Evolutionary conservation across 495 filamentous ascomycete species (phyloP).

Genomic region (Astrocystis sublimbata): DNA sequence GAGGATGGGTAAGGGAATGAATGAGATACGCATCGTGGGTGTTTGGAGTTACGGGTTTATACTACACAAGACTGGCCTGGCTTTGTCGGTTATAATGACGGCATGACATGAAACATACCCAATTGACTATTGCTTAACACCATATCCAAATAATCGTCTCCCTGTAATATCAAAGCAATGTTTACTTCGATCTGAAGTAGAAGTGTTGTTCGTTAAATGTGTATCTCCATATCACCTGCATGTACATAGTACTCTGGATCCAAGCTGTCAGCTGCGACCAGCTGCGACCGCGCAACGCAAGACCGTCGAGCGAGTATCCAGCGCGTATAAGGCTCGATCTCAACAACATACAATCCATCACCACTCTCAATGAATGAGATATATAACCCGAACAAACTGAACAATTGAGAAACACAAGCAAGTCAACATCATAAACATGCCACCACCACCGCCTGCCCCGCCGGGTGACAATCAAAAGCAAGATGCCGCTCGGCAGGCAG

Average conservation of each 20-base stretch:
- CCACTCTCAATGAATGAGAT: background rate
- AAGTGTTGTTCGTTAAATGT: background rate
- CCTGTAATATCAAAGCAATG: background rate
- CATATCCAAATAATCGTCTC: background rate
- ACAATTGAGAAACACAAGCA: background rate
- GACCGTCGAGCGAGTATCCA: background rate
- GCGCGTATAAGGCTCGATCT: background rate
- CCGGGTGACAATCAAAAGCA: conserved; percentile 69
- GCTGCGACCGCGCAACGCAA: background rate
- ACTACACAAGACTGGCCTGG: background rate
- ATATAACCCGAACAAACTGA: background rate
- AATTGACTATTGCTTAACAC: conserved; percentile 4
- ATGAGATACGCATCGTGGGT: background rate
- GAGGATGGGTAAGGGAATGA: too few species aligned
- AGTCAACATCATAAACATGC: conserved; percentile 22
- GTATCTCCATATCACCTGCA: background rate
- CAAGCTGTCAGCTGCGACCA: conserved; percentile 9
- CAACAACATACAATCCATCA: background rate
- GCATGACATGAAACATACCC: conserved; percentile 18
- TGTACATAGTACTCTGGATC: background rate
- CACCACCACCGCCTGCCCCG: too few species aligned
- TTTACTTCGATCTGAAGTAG: background rate
- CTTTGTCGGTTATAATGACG: conserved; percentile 11
- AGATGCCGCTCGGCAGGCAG: conserved; percentile 89
- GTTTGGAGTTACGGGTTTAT: conserved; percentile 15